Evolutionary conservation across 495 filamentous ascomycete species (phyloP).

Genomic region (Aspergillus mulundensis): DNA sequence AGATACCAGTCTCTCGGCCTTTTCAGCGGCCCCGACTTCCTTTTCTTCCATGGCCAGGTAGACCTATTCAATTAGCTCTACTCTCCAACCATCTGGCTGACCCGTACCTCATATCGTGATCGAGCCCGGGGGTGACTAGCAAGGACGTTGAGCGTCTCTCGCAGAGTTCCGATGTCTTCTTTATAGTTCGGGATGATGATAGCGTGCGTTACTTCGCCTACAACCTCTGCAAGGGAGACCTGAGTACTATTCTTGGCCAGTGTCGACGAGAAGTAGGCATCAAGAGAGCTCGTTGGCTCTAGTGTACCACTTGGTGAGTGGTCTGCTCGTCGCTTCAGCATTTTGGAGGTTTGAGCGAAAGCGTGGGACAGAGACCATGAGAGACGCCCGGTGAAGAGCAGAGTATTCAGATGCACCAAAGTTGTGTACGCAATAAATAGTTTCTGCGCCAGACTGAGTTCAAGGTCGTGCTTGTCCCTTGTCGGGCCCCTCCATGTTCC

Average conservation of each 20-base stretch:
- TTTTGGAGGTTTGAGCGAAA: conserved; percentile 19
- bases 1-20: conserved; percentile 50
- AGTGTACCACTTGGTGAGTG: no score
- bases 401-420: conserved; percentile 28
- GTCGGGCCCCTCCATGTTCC: conserved; percentile 14
- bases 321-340: conserved; percentile 20
- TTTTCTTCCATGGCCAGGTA: conserved; percentile 70
- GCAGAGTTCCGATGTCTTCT: conserved; percentile 60
- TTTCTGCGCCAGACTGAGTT: conserved; percentile 24
- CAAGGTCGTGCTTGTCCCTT: conserved; percentile 10
- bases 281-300: no score
- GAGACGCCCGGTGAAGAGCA: conserved; percentile 31
- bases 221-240: neutral
- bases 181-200: conserved; percentile 69
- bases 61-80: conserved; percentile 38
- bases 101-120: conserved; percentile 59
- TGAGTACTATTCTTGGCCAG: neutral
- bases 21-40: conserved; percentile 48
- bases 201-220: conserved; percentile 49
- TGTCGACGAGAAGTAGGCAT: conserved; percentile 1
- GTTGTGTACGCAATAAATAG: conserved; percentile 32
- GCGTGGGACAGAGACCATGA: conserved; percentile 24
- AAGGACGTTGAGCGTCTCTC: conserved; percentile 61
- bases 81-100: neutral
- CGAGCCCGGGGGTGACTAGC: conserved; percentile 60